Base-by-base conservation (phyloP, 345 rosid genomes). In the Physaria fendleri region DNA sequence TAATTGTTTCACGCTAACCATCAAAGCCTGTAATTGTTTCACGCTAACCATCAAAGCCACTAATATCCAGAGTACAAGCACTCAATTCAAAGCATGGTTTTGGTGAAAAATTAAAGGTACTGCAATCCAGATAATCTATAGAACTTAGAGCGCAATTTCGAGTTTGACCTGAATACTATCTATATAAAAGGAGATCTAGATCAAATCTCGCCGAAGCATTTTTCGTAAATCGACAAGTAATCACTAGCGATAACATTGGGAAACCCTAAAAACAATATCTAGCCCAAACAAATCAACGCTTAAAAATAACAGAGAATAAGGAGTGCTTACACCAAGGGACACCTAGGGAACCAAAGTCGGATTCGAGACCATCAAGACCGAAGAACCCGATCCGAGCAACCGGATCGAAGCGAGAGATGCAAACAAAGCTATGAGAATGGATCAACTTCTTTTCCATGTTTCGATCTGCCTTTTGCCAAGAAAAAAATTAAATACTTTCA, bases 241-340 rank as follows among this genome's bases (percentile, higher is more conserved):
- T 5, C 56, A 43, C 56, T 52, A 41, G 30, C 58, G 8, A 49
- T 29, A 39, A 1, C 35, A 28, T 30, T 22, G 12, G n/a, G 7
- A 22, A 20, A 33, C 25, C 5, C 27, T 30, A 17, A 15, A 9
- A 24, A 45, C 4, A 35, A 52, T n/a, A n/a, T n/a, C n/a, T n/a
- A n/a, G n/a, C n/a, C n/a, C n/a, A n/a, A n/a, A n/a, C n/a, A n/a
- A n/a, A n/a, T n/a, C n/a, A n/a, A n/a, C n/a, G n/a, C n/a, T n/a
- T n/a, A 62, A 1, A 8, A 53, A 59, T 8, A 37, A 8, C 14
- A 6, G 23, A 8, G 1, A 2, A 45, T 5, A 0, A 30, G 61
- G 65, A 66, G 61, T 55, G 74, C 97, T 83, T 87, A 93, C 99
- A 93, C 96, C 97, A 94, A 73, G 99, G 99, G 62, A 87, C 99